phyloP scores from a whole-genome alignment of 139 green algal species.

The Trebouxia sp. region DNA sequence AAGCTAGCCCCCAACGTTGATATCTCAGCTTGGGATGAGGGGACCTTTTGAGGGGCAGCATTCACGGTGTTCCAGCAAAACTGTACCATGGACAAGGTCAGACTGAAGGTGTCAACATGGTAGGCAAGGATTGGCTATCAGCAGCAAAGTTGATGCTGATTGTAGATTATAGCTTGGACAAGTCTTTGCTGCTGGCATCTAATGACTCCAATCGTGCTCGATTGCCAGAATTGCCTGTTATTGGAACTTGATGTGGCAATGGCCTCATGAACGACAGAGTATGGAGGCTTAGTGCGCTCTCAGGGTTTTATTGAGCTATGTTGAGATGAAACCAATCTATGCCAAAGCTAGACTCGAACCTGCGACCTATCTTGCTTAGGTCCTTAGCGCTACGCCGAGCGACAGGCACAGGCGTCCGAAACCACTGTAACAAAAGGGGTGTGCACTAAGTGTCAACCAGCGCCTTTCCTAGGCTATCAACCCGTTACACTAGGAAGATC shows the following conservation, averaged over 20 bases:
- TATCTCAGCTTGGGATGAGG: background rate
- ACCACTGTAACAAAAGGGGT: too few species aligned
- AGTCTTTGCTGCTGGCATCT: background rate
- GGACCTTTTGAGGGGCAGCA: background rate
- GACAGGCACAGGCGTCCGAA: too few species aligned
- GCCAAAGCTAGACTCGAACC: too few species aligned
- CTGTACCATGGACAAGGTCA: background rate
- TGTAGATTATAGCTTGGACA: conserved; percentile 3
- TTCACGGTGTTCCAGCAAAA: conserved; percentile 3
- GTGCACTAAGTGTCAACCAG: too few species aligned
- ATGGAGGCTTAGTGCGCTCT: too few species aligned
- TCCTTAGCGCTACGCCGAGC: too few species aligned
- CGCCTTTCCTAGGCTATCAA: too few species aligned
- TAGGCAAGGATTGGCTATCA: conserved; percentile 8
- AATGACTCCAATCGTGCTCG: background rate
- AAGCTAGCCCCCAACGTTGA: conserved; percentile 17
- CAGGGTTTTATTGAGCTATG: too few species aligned
- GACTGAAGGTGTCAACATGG: conserved; percentile 1
- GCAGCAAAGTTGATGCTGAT: background rate
- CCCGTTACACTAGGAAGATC: too few species aligned
- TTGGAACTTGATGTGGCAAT: background rate
- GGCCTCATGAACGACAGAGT: too few species aligned
- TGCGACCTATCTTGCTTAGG: too few species aligned
- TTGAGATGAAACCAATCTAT: too few species aligned
- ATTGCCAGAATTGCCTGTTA: background rate